Evolutionary conservation across 176 grass and related monocot genomes (phyloP), one percentile per base, ranked within the genome.

Genomic region (Miscanthus lutarioriparius): DNA sequence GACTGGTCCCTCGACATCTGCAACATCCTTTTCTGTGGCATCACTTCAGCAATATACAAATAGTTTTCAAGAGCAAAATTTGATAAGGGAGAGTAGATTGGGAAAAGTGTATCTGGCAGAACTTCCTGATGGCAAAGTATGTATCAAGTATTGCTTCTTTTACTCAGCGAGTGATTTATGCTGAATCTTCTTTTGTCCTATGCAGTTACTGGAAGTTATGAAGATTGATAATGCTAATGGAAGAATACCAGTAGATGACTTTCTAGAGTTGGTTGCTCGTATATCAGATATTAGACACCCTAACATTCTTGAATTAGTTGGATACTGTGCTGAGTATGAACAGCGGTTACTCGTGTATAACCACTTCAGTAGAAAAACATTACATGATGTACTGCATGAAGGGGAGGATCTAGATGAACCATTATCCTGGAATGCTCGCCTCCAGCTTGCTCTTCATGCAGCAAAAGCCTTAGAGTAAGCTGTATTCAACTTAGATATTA

Each of bases 131-230:
- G 82, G 83, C 83, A 89, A 83, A 90, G 96, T 98, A 89, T 80
- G 76, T 81, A 88, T 35, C 26, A 79, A 63, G 19, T 69, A 68
- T 74, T 83, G 35, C 59, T 87, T 78, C 37, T 63, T 87, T 75
- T 87, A 69, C 23, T 80, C 19, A 1, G 36, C 70, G 16, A 12
- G 51, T 49, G 79, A 75, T 73, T 59, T 84, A 69, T 64, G n/a
- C 69, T 80, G 68, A 83, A 83, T 80, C 61, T 62, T 90, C 16
- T 69, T 75, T 83, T 75, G 73, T 83, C 32, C 17, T 75, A 33
- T 91, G 74, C 87, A 99, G 96, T 86, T 90, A 47, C 49, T 99
- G 83, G 96, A 99, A 87, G 93, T 99, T 80, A 92, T 94, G 91
- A 99, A 99, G 90, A 81, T 99, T 62, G 93, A 96, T 82, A 99